These are phyloP conservation scores for Trypanosoma rangeli DNA, from an alignment of 208 protist species.

Conservation along the genomic window DNA sequence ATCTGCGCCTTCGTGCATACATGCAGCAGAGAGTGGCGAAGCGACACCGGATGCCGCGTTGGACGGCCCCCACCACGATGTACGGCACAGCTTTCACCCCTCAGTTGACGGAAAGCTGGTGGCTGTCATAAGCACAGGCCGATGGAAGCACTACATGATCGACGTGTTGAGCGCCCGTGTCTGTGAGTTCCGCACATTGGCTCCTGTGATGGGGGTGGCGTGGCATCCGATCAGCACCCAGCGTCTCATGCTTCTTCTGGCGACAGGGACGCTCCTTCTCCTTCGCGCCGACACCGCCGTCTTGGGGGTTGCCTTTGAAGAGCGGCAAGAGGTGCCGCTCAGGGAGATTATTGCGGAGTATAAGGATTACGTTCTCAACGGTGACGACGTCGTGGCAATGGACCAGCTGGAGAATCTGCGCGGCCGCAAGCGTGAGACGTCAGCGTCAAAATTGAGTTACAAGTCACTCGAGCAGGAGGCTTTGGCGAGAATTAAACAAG, in stretches of 20 bases:
- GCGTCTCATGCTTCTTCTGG: slow-evolving; percentile 60
- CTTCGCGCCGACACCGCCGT: slow-evolving; percentile 37
- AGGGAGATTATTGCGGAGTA: background rate
- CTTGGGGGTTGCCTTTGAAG: slow-evolving; percentile 40
- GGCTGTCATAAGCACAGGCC: slow-evolving; percentile 55
- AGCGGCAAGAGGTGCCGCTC: slow-evolving; percentile 16
- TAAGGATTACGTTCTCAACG: slow-evolving; percentile 15
- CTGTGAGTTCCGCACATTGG: slow-evolving; percentile 55
- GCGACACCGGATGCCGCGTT: background rate
- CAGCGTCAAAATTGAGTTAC: background rate
- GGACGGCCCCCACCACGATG: background rate
- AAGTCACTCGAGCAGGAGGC: background rate
- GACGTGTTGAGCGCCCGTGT: slow-evolving; percentile 46
- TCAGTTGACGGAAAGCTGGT: slow-evolving; percentile 53
- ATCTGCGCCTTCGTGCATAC: too few relatives aligned
- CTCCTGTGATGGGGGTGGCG: slow-evolving; percentile 50
- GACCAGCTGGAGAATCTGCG: slow-evolving; percentile 16
- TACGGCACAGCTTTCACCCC: slow-evolving; percentile 54
- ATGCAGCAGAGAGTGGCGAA: background rate
- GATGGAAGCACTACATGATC: slow-evolving; percentile 60
- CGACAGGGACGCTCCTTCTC: slow-evolving; percentile 39
- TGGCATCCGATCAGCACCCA: slow-evolving; percentile 54
- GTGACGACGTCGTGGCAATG: background rate
- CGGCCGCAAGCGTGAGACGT: slow-evolving; percentile 4
- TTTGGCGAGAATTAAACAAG: background rate